phyloP scores from a whole-genome alignment of 495 filamentous ascomycete genomes.

The Penicillium bialowiezense region DNA sequence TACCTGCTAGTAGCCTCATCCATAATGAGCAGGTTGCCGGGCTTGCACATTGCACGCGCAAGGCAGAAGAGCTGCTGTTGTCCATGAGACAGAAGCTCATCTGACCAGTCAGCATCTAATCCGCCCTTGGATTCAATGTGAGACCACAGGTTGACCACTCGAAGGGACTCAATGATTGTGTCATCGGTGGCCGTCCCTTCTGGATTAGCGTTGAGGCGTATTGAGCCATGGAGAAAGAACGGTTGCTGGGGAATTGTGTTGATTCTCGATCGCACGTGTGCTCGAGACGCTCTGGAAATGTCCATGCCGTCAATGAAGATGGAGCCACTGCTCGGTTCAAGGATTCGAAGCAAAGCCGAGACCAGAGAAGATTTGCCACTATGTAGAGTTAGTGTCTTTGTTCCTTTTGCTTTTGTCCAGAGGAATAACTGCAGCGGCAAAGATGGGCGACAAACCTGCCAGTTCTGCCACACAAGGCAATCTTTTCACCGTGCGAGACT shows the following conservation, averaged over 20 bases:
- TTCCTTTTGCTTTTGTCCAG: not conserved
- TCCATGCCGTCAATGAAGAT: conserved; percentile 49
- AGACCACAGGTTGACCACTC: conserved; percentile 36
- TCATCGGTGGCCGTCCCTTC: conserved; percentile 27
- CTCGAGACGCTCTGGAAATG: conserved; percentile 29
- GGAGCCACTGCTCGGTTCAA: conserved; percentile 30
- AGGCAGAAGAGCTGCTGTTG: conserved; percentile 49
- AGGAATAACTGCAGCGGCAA: not conserved
- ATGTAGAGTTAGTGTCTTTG: not conserved
- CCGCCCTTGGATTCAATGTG: conserved; percentile 38
- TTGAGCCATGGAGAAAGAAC: conserved; percentile 39
- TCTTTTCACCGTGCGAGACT: conserved; percentile 32
- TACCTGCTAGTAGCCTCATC: conserved; percentile 49
- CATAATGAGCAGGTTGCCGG: conserved; percentile 35
- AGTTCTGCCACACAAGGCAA: conserved; percentile 46
- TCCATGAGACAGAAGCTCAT: conserved; percentile 38
- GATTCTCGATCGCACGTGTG: conserved; percentile 30
- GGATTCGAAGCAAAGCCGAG: conserved; percentile 38
- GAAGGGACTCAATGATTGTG: conserved; percentile 34
- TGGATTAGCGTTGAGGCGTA: conserved; percentile 48
- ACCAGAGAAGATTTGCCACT: conserved; percentile 44
- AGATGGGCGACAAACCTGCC: conserved; percentile 28
- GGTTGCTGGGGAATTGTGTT: conserved; percentile 49
- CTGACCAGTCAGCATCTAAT: conserved; percentile 36
- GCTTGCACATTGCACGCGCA: conserved; percentile 35